Conservation (phyloP, 2,329 filamentous ascomycete genomes). For the Colletotrichum spaethianum region DNA sequence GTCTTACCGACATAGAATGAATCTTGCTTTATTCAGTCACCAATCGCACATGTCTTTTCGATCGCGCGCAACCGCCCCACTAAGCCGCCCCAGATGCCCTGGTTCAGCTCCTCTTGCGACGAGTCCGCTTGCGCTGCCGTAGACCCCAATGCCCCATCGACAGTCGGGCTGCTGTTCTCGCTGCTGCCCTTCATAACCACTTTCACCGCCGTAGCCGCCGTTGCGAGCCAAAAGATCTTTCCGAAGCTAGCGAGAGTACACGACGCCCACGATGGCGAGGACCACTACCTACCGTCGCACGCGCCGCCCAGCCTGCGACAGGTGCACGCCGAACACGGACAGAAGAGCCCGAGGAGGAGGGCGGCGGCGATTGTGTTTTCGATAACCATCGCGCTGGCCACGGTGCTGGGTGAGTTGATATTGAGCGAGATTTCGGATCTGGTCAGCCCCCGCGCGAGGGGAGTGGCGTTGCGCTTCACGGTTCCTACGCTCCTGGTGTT, state of each 20-base stretch:
- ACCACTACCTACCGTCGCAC: slow-evolving; percentile 73
- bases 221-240: slow-evolving; percentile 79
- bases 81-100: slow-evolving; percentile 39
- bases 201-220: slow-evolving; percentile 73
- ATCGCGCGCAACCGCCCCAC: slow-evolving; percentile 24
- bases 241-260: slow-evolving; percentile 76
- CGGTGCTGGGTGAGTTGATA: slow-evolving; percentile 84
- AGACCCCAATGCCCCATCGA: slow-evolving; percentile 54
- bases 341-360: slow-evolving; percentile 65
- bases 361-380: slow-evolving; percentile 78
- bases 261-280: slow-evolving; percentile 67
- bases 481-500: slow-evolving; percentile 80
- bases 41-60: slow-evolving; percentile 33
- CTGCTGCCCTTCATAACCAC: slow-evolving; percentile 80
- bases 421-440: slow-evolving; percentile 87
- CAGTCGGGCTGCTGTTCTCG: slow-evolving; percentile 66
- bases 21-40: background rate
- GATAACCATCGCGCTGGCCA: slow-evolving; percentile 81
- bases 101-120: slow-evolving; percentile 62
- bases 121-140: slow-evolving; percentile 69
- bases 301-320: slow-evolving; percentile 72
- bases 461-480: slow-evolving; percentile 77
- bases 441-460: slow-evolving; percentile 77
- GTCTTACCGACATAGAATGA: slow-evolving; percentile 13
- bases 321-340: slow-evolving; percentile 71